Base-by-base conservation (phyloP, 345 rosid species). In the Nasturtium officinale region DNA sequence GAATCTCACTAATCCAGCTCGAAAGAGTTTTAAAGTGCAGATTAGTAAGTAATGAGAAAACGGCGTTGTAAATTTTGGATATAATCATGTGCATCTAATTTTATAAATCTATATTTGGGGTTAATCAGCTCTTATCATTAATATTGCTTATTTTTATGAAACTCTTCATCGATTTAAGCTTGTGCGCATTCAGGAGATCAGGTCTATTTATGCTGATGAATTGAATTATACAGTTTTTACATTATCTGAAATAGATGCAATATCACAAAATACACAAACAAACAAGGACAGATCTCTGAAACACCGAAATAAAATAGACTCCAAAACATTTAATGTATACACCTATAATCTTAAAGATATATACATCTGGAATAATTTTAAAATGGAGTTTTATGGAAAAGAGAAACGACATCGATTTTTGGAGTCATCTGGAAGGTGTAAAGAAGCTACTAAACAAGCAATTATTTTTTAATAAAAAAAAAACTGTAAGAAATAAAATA, bases 361-460 rank as follows among this genome's bases (percentile, higher is more conserved):
- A 28, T 55, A 73, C 32, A 67, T 77, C 30, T 42, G 52, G 43
- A 63, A 53, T 45, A 69, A 51, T 46, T 61, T 51, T 30, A 2
- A 52, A 68, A 62, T 69, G 65, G 74, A 33, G 55, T 61, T 61
- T 45, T 63, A 25, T 70, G 42, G 72, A 26, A 64, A 75, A 67
- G 32, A 58, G 74, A 80, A 65, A 66, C 72, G 80, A 72, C 74
- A 77, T 75, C 63, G 78, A 76, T 25, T 72, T 82, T 74, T 77
- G 80, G 80, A 73, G 77, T 45, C 85, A 74, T 66, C 26, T 74
- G 88, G 89, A 85, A 89, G 87, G 87, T 82, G 79, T 62, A 78
- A 38, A 85, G 89, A 83, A 87, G 79, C 77, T 70, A 77, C 76
- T 56, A 46, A 63, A 63, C 17, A 52, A 67, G 37, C 29, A 61